Evolutionary conservation across 1,139 yeast species (phyloP), one percentile per base, ranked within the genome.

Genomic region (Suhomyces coccinellae): DNA sequence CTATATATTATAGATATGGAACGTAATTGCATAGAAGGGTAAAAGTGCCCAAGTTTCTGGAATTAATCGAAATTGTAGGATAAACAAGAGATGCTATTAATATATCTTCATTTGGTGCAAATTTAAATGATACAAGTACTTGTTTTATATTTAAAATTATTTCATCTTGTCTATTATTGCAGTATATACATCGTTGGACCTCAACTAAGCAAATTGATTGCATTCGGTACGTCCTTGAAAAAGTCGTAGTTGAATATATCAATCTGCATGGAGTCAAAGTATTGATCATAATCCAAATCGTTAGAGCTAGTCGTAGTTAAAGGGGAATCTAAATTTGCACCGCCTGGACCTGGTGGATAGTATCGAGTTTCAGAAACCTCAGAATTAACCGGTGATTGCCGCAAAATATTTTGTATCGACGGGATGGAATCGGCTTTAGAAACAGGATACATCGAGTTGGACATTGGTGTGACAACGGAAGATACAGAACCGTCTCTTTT

Each of bases 201-300:
- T 35, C 14, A 50, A 24, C 49, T 40, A 36, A 51, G 40, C 40
- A 55, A 46, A 38, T 59, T 59, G 24, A 61, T 54, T 11, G 62
- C 58, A 44, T 59, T 57, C 4, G 65, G 64, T 15, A 65, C 56
- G 42, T 63, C 67, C 44, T 57, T 58, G 52, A 64, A 63, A 40
- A 61, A 61, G 40, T 63, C 67, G 45, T 62, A 61, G 46, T 63
- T 62, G 49, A 66, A 65, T n/a, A 65, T 51, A 44, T 66, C 69
- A 37, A 61, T 53, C 35, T 62, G 68, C 58, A 66, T 56, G n/a
- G 62, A 53, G 32, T 62, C 67, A 46, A 63, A 58, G 45, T 61
- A 64, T 31, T 59, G 59, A 35, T 65, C 65, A 41, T 54, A 60
- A 17, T 45, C 46, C 27, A 37, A 15, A 10, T 43, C 47, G 13